A percentile compares a stretch with the other conserved stretches of the same genome.
Conservation (phyloP, 257 asterid species). For the Orobanche coerulescens region DNA sequence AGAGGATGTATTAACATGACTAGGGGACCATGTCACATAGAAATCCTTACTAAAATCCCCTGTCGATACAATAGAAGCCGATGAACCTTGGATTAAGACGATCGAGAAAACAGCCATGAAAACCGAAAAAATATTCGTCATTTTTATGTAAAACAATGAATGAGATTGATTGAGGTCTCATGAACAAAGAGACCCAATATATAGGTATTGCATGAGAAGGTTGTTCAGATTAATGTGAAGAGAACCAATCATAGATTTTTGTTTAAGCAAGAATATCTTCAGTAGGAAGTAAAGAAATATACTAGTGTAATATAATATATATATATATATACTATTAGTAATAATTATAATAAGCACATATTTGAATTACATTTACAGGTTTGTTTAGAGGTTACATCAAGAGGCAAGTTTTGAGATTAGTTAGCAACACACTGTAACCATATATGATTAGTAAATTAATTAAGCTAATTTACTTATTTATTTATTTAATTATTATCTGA, state of each 20-base stretch:
- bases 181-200: slow-evolving; percentile 10
- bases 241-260: slow-evolving; percentile 33
- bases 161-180: slow-evolving; percentile 7
- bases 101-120: slow-evolving; percentile 11
- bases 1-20: slow-evolving; percentile 63
- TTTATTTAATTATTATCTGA: too few species aligned
- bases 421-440: slow-evolving; percentile 24
- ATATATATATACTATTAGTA: too few species aligned
- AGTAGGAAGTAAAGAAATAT: slow-evolving; percentile 49
- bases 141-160: slow-evolving; percentile 11
- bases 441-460: too few species aligned
- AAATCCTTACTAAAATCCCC: slow-evolving; percentile 87
- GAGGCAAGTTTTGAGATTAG: slow-evolving; percentile 13
- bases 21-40: slow-evolving; percentile 66
- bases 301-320: background rate
- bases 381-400: slow-evolving; percentile 34
- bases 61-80: slow-evolving; percentile 57
- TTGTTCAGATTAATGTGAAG: slow-evolving; percentile 27
- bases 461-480: background rate
- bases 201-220: slow-evolving; percentile 31
- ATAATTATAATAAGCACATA: background rate
- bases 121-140: slow-evolving; percentile 24
- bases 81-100: slow-evolving; percentile 22
- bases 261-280: slow-evolving; percentile 73
- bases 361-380: slow-evolving; percentile 16